Percentiles rank a stretch among this genome's conserved stretches.
These are phyloP conservation scores for Gracilaria domingensis DNA, from an alignment of 23 red algal genomes.

Conservation along the genomic window DNA sequence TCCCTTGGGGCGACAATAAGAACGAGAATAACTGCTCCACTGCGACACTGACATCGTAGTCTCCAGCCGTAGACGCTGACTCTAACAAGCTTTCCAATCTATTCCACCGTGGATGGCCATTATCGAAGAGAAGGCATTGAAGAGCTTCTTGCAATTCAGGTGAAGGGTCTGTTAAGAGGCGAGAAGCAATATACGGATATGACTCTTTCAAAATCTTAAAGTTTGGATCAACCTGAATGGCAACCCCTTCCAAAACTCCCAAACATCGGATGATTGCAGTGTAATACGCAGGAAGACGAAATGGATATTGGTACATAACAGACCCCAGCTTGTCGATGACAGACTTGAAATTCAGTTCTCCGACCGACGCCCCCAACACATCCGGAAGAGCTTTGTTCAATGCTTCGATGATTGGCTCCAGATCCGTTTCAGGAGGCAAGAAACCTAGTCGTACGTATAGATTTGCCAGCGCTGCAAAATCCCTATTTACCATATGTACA, in stretches of 20 bases:
- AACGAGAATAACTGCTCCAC: conserved; percentile 84
- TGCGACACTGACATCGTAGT: conserved; percentile 89
- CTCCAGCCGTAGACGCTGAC: conserved; percentile 81
- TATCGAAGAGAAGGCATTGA: conserved; percentile 89
- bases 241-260: conserved; percentile 97
- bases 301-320: conserved; percentile 98
- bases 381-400: conserved; percentile 93
- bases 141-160: conserved; percentile 95
- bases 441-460: conserved; percentile 96
- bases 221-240: conserved; percentile 98
- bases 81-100: conserved; percentile 92
- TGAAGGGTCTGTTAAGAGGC: conserved; percentile 92
- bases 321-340: conserved; percentile 99
- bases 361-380: conserved; percentile 94
- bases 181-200: conserved; percentile 97
- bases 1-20: conserved; percentile 77
- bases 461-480: conserved; percentile 89
- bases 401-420: conserved; percentile 86
- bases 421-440: conserved; percentile 84
- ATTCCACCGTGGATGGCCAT: conserved; percentile 87
- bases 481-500: conserved; percentile 98
- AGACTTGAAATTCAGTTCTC: conserved; percentile 98
- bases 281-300: conserved; percentile 96
- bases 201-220: conserved; percentile 99
- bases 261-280: conserved; percentile 98